Percentiles rank a stretch among this genome's conserved stretches.
phyloP scores from a whole-genome alignment of 2,329 filamentous ascomycete genomes.

The Alternaria arbusti region DNA sequence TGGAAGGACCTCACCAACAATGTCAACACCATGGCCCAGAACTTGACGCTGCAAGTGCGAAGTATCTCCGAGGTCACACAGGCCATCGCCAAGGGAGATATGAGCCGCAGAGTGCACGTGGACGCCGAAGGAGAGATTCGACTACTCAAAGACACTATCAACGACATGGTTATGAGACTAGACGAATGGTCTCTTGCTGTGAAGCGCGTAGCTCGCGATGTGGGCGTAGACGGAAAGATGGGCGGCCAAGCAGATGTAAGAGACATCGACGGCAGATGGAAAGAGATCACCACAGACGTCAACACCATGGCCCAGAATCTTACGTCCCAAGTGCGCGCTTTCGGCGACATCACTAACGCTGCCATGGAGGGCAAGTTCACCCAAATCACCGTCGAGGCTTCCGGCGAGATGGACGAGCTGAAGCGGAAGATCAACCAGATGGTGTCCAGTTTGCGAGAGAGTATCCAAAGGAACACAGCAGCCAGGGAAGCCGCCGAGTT shows the following conservation, averaged over 20 bases:
- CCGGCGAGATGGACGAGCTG: constrained; percentile 98
- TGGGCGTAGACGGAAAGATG: constrained; percentile 98
- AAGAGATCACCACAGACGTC: constrained; percentile 96
- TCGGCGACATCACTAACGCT: constrained; percentile 97
- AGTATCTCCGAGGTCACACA: constrained; percentile 94
- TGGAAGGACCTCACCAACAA: constrained; percentile 72
- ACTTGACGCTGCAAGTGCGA: constrained; percentile 73
- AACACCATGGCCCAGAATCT: constrained; percentile 86
- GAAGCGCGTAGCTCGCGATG: constrained; percentile 93
- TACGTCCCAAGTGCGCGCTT: constrained; percentile 96
- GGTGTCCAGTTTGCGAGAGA: constrained; percentile 94
- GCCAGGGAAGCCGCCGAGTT: constrained; percentile 94
- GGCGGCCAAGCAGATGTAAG: constrained; percentile 95
- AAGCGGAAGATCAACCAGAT: constrained; percentile 99
- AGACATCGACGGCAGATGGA: constrained; percentile 92
- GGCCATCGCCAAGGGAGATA: constrained; percentile 92
- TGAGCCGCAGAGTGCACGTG: constrained; percentile 95
- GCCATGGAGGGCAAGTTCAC: constrained; percentile 97
- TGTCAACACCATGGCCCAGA: constrained; percentile 71
- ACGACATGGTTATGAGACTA: constrained; percentile 96
- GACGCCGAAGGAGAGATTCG: constrained; percentile 94
- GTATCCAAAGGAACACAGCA: constrained; percentile 94
- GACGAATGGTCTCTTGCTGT: constrained; percentile 97
- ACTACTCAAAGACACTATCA: constrained; percentile 93
- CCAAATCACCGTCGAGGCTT: constrained; percentile 95